Conservation (phyloP, 306 rosid genomes). For the Acacia crassicarpa region DNA sequence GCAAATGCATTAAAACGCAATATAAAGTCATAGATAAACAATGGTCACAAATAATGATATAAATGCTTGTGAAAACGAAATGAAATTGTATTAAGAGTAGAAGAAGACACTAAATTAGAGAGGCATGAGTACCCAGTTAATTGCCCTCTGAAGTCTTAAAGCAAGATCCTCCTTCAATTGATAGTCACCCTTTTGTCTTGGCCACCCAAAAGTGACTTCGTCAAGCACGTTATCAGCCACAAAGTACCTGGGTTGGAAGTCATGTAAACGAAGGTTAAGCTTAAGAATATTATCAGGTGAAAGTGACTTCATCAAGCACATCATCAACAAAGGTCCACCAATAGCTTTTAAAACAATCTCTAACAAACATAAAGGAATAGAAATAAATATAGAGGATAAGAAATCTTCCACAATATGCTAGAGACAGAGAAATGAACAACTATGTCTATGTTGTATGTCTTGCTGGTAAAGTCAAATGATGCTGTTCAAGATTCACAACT, state of each 20-base stretch:
- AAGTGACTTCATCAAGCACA: constrained; percentile 84
- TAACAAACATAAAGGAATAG: not conserved
- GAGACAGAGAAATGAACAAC: not conserved
- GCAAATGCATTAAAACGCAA: constrained; percentile 5
- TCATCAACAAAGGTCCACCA: constrained; percentile 15
- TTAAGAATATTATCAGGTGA: not conserved
- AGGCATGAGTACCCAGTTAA: constrained; percentile 72
- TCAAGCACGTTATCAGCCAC: constrained; percentile 86
- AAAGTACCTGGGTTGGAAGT: constrained; percentile 63
- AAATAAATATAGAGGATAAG: not conserved
- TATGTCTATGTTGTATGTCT: not conserved
- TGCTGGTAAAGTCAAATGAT: constrained; percentile 11
- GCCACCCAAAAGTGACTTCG: constrained; percentile 98
- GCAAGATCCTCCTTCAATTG: constrained; percentile 75
- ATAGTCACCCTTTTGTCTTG: constrained; percentile 68
- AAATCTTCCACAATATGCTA: constrained; percentile 6
- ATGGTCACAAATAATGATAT: constrained; percentile 13
- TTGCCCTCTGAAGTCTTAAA: constrained; percentile 83
- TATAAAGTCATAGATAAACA: not conserved
- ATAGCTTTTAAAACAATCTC: not conserved
- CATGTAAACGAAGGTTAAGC: not conserved
- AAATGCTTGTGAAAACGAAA: constrained; percentile 23
- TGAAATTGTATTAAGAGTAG: constrained; percentile 15
- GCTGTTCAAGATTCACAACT: constrained; percentile 16
- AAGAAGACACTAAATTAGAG: constrained; percentile 8